Conservation (phyloP, 352 stramenopile species). For the Sclerospora graminicola region DNA sequence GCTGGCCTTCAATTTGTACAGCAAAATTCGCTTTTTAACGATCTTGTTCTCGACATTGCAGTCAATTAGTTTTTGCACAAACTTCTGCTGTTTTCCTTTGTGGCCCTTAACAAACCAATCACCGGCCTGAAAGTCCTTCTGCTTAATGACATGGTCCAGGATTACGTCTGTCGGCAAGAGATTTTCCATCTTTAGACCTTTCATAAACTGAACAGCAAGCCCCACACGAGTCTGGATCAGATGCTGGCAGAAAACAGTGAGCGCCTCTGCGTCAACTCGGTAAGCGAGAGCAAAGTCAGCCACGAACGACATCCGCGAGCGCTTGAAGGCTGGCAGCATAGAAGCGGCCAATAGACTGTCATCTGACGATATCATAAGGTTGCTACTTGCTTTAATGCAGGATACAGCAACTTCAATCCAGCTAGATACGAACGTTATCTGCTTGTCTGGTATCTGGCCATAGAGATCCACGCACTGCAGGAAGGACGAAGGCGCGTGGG, state of each 20-base stretch:
- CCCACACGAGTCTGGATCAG: constrained; percentile 20
- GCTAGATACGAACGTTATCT: constrained; percentile 7
- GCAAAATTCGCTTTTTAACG: constrained; percentile 55
- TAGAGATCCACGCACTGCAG: constrained; percentile 29
- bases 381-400: constrained; percentile 7
- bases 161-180: constrained; percentile 31
- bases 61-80: constrained; percentile 44
- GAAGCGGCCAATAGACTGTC: constrained; percentile 33
- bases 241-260: constrained; percentile 22
- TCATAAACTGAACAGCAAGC: constrained; percentile 38
- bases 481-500: constrained; percentile 25
- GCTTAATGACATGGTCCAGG: constrained; percentile 27
- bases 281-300: constrained; percentile 36
- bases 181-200: constrained; percentile 29
- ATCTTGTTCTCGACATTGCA: constrained; percentile 42
- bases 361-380: constrained; percentile 12
- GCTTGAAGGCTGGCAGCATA: constrained; percentile 29
- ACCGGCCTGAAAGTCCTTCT: constrained; percentile 44
- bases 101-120: constrained; percentile 44
- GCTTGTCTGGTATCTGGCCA: constrained; percentile 13
- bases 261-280: constrained; percentile 13
- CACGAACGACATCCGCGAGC: constrained; percentile 25
- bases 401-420: constrained; percentile 18
- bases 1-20: constrained; percentile 41
- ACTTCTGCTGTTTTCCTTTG: constrained; percentile 25